phyloP scores from a whole-genome alignment of 2,329 filamentous ascomycete species.

The Fusarium udum region DNA sequence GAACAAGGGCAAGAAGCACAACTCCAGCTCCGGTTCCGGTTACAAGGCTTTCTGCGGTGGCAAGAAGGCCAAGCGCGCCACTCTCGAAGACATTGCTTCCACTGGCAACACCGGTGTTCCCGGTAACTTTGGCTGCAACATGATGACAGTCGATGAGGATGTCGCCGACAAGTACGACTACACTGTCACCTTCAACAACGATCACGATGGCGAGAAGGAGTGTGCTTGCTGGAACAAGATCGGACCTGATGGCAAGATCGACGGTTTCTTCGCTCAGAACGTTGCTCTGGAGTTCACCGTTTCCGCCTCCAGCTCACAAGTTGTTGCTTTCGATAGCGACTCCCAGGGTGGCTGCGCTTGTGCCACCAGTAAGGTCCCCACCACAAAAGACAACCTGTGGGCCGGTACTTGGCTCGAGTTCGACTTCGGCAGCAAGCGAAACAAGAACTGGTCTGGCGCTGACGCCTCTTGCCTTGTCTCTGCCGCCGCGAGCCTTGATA shows the following conservation, averaged over 20 bases:
- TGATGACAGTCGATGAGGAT: slow-evolving; percentile 54
- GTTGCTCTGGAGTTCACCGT: slow-evolving; percentile 55
- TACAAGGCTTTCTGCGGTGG: slow-evolving; percentile 50
- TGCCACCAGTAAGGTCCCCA: slow-evolving; percentile 45
- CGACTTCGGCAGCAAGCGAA: slow-evolving; percentile 57
- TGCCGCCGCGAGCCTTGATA: slow-evolving; percentile 35
- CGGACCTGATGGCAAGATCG: slow-evolving; percentile 53
- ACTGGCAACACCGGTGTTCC: slow-evolving; percentile 57
- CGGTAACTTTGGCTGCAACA: slow-evolving; percentile 61
- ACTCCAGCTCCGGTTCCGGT: slow-evolving; percentile 30
- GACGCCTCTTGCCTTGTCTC: slow-evolving; percentile 61
- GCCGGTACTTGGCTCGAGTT: slow-evolving; percentile 61
- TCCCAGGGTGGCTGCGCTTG: slow-evolving; percentile 61
- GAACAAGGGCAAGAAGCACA: slow-evolving; percentile 17
- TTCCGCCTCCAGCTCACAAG: slow-evolving; percentile 48
- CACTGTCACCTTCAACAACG: slow-evolving; percentile 53
- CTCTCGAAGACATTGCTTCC: slow-evolving; percentile 56
- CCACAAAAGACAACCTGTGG: slow-evolving; percentile 53
- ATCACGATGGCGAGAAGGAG: slow-evolving; percentile 46
- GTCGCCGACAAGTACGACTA: slow-evolving; percentile 56
- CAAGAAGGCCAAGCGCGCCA: slow-evolving; percentile 56
- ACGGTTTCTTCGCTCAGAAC: slow-evolving; percentile 60
- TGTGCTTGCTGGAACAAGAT: slow-evolving; percentile 65
- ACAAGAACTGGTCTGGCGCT: slow-evolving; percentile 60
- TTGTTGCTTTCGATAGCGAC: slow-evolving; percentile 57